Percentiles rank a stretch among this genome's conserved stretches.
Evolutionary conservation across 352 stramenopile genomes (phyloP).

Genomic region (Phytophthora citricola): DNA sequence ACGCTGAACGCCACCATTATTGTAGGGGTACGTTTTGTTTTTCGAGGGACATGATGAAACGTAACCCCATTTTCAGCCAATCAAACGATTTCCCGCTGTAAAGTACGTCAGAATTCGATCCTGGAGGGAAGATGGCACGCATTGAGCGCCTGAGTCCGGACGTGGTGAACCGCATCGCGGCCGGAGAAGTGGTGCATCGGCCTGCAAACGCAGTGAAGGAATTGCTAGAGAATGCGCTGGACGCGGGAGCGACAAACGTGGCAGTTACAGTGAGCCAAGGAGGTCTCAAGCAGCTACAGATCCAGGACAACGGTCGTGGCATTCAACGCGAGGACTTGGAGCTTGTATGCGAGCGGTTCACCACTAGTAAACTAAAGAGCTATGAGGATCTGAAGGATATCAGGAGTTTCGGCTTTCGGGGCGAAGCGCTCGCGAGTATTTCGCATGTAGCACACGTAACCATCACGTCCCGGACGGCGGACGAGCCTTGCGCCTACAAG

Average conservation of each 20-base stretch:
- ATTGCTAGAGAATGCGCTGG: slow-evolving; percentile 98
- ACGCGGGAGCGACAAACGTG: slow-evolving; percentile 93
- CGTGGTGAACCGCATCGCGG: slow-evolving; percentile 96
- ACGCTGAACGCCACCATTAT: slow-evolving; percentile 58
- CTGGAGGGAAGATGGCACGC: slow-evolving; percentile 25
- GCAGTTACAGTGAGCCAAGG: slow-evolving; percentile 81
- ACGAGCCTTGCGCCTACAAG: slow-evolving; percentile 85
- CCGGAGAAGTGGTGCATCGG: slow-evolving; percentile 96
- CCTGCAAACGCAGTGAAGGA: slow-evolving; percentile 97
- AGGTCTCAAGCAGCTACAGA: slow-evolving; percentile 94
- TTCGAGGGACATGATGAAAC: not conserved
- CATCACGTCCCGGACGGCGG: slow-evolving; percentile 87
- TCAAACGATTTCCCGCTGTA: slow-evolving; percentile 46
- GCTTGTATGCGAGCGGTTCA: slow-evolving; percentile 98
- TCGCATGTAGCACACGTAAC: slow-evolving; percentile 94
- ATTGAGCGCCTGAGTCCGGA: slow-evolving; percentile 91
- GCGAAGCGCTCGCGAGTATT: slow-evolving; percentile 98
- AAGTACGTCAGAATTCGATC: slow-evolving; percentile 43
- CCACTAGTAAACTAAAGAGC: slow-evolving; percentile 95
- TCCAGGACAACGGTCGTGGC: slow-evolving; percentile 95
- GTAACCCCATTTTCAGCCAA: slow-evolving; percentile 38
- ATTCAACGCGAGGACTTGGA: slow-evolving; percentile 93
- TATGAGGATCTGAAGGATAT: slow-evolving; percentile 97
- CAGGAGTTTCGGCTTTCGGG: slow-evolving; percentile 98
- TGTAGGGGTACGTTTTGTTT: slow-evolving; percentile 7